phyloP scores from a whole-genome alignment of 345 rosid species.

The Orychophragmus violaceus region DNA sequence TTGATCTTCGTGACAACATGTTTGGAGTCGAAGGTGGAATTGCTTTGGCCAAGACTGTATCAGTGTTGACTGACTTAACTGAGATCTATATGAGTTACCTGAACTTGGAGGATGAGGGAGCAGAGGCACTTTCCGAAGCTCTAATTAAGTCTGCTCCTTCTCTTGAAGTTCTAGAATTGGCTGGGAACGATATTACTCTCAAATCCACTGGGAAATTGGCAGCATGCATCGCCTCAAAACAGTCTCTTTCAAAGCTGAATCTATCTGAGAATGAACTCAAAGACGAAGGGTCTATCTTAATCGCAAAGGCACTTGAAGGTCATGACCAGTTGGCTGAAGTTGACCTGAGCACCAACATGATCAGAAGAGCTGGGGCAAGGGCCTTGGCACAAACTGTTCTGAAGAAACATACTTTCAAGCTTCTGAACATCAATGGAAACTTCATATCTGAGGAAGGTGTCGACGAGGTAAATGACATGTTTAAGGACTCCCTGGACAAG shows the following conservation, averaged over 20 bases:
- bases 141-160: conserved; percentile 58
- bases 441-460: conserved; percentile 82
- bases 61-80: conserved; percentile 42
- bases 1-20: conserved; percentile 90
- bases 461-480: conserved; percentile 67
- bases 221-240: conserved; percentile 57
- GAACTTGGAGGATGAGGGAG: conserved; percentile 82
- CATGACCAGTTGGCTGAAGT: conserved; percentile 60
- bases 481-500: conserved; percentile 44
- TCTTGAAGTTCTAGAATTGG: conserved; percentile 80
- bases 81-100: conserved; percentile 79
- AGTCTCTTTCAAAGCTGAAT: conserved; percentile 60
- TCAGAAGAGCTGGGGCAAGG: conserved; percentile 71
- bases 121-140: conserved; percentile 52
- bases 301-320: conserved; percentile 63
- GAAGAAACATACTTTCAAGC: conserved; percentile 49
- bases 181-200: conserved; percentile 78
- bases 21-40: conserved; percentile 79
- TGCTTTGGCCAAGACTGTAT: conserved; percentile 52
- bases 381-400: conserved; percentile 55
- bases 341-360: conserved; percentile 58
- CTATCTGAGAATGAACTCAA: conserved; percentile 79
- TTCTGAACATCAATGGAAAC: conserved; percentile 63
- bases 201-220: conserved; percentile 48
- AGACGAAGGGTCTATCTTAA: conserved; percentile 73